Percentiles rank a stretch among this genome's conserved stretches.
phyloP scores from a whole-genome alignment of 108 stramenopile species.

The Asterionellopsis glacialis region DNA sequence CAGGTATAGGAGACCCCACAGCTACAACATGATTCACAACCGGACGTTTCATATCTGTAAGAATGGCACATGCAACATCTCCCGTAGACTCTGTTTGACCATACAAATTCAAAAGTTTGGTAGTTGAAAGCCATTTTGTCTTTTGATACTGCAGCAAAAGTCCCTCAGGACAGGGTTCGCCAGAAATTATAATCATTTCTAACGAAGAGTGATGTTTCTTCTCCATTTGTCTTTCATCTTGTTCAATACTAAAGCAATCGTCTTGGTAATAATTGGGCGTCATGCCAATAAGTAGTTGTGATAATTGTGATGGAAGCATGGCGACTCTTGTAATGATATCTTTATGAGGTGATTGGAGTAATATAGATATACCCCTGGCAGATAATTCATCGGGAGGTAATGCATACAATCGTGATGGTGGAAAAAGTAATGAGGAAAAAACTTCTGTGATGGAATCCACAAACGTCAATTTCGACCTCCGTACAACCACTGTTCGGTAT shows the following conservation, averaged over 20 bases:
- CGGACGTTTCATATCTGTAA: constrained; percentile 15
- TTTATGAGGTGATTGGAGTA: background rate
- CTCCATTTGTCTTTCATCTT: no score
- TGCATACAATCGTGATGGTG: background rate
- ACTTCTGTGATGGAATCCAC: constrained; percentile 40
- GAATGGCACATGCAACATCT: constrained; percentile 26
- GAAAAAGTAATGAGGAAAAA: constrained; percentile 18
- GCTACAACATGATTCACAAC: constrained; percentile 23
- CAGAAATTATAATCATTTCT: constrained; percentile 30
- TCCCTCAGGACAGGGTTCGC: constrained; percentile 19
- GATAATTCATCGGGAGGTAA: no score
- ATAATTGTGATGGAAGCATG: constrained; percentile 33
- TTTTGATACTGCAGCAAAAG: constrained; percentile 8
- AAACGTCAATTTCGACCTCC: constrained; percentile 32
- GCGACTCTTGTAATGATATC: constrained; percentile 3
- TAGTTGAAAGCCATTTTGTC: background rate
- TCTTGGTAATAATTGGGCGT: no score
- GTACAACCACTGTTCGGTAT: constrained; percentile 12
- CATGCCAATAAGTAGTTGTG: constrained; percentile 9
- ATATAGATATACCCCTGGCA: background rate
- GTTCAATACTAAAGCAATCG: no score
- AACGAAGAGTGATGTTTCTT: background rate
- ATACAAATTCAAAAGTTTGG: constrained; percentile 31
- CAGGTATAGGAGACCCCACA: constrained; percentile 29
- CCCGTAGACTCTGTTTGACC: constrained; percentile 43